phyloP scores from a whole-genome alignment of 345 rosid species.

The Dipteronia sinensis region DNA sequence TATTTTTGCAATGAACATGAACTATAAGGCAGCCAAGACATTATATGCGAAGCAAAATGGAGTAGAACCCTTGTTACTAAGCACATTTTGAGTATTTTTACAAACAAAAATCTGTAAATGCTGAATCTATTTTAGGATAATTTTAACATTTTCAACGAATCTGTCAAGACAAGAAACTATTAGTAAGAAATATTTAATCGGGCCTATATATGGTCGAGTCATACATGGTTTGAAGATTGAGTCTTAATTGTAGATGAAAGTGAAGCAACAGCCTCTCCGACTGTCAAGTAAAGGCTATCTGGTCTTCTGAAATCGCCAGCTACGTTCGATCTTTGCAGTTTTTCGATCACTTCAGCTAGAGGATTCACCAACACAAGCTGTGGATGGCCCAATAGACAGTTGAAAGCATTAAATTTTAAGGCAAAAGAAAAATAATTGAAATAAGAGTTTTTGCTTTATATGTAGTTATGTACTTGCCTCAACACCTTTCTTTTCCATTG shows the following conservation, averaged over 20 bases:
- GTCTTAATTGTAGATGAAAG: constrained; percentile 60
- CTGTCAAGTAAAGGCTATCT: constrained; percentile 70
- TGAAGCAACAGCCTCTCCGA: constrained; percentile 85
- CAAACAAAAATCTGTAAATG: not conserved
- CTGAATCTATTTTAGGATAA: not conserved
- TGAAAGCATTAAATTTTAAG: not conserved
- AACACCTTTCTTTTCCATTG: constrained; percentile 49
- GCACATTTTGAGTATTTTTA: not conserved
- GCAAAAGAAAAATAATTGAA: not conserved
- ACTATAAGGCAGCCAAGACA: not conserved
- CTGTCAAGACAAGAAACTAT: not conserved
- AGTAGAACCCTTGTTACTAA: not conserved
- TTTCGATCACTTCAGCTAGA: constrained; percentile 79
- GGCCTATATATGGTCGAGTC: constrained; percentile 15
- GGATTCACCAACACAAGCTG: constrained; percentile 97
- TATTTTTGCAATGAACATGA: not conserved
- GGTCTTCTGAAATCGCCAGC: constrained; percentile 44
- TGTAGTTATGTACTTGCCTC: constrained; percentile 50
- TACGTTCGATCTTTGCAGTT: constrained; percentile 68
- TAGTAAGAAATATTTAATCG: not conserved
- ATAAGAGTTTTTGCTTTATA: not conserved
- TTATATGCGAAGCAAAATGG: not conserved
- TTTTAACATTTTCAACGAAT: not conserved
- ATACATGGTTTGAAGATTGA: constrained; percentile 46
- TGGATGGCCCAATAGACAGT: not conserved